Evolutionary conservation across 495 filamentous ascomycete genomes (phyloP), one percentile per base, ranked within the genome.

Genomic region (Trypethelium eluteriae): DNA sequence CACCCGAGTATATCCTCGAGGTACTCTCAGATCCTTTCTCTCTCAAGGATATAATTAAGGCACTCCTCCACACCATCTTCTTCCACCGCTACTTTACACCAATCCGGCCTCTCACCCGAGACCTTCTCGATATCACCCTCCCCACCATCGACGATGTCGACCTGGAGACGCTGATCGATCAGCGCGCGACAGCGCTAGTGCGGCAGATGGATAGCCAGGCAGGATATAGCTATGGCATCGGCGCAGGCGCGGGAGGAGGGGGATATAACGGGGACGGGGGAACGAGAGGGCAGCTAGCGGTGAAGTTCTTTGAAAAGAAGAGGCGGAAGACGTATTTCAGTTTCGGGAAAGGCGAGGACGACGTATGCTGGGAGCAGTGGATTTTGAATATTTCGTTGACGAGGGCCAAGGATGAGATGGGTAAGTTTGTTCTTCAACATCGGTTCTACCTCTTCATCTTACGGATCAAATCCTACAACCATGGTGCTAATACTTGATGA

Each of bases 341-440:
- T 89, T 93, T 93, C 70, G 80, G 80, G 38, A 90, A 89, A 72
- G 86, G 84, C 3, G 91, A 94, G 62, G 92, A 98, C 74, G 93
- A 96, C 74, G 86, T 97, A 2, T 94, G 91, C 71, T 98, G 94
- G 94, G 94, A 98, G 81, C 86, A 85, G 69, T 98, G 94, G 94
- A 88, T 88, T 34, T 76, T 98, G 70, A 91, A 93, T 76, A 90
- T 98, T 39, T 96, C 92, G 10, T 84, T 98, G 36, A 90, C 92
- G 2, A 93, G 88, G 63, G 92, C 93, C 39, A 79, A 88, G 75
- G 96, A 91, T 4, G 95, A 98, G 69, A 86, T 85, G 65, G 93
- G 93, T 96, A 81, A 66, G 84, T 77, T 32, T 1, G 41, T 38
- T 18, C 63, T 25, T 25, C 25, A 25, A 25, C 25, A 25, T 25